These are phyloP conservation scores for Backusella luteola DNA, from an alignment of 192 early-diverging fungal species.

Conservation along the genomic window DNA sequence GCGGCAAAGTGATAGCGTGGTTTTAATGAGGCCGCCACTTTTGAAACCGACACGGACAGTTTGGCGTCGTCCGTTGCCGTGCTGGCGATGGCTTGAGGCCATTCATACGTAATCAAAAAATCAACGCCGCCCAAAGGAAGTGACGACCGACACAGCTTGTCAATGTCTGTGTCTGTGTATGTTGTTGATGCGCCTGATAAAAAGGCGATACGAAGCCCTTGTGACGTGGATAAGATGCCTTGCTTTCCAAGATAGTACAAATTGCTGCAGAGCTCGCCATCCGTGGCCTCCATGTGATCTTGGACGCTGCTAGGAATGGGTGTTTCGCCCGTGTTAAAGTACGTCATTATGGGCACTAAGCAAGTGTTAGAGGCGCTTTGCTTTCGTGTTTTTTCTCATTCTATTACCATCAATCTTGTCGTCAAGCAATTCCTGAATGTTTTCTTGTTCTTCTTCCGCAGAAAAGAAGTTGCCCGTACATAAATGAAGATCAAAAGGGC, in stretches of 20 bases:
- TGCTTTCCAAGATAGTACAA: constrained; percentile 66
- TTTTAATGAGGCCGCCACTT: constrained; percentile 48
- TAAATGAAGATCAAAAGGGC: constrained; percentile 84
- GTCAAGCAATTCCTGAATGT: constrained; percentile 52
- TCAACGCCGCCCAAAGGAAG: constrained; percentile 58
- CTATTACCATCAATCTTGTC: constrained; percentile 45
- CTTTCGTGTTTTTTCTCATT: not conserved
- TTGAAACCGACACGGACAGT: constrained; percentile 35
- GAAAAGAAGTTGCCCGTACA: constrained; percentile 83
- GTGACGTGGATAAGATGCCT: constrained; percentile 55
- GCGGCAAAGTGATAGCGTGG: constrained; percentile 91
- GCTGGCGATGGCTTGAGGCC: constrained; percentile 59
- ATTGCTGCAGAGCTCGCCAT: constrained; percentile 78
- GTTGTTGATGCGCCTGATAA: constrained; percentile 41
- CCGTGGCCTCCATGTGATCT: constrained; percentile 47
- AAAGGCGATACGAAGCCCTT: constrained; percentile 64
- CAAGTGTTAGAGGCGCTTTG: not conserved
- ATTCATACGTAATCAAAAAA: constrained; percentile 83
- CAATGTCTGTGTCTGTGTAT: constrained; percentile 36
- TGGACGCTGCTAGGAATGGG: constrained; percentile 56
- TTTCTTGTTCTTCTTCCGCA: constrained; percentile 42
- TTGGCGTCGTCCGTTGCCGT: constrained; percentile 7
- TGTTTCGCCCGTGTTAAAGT: constrained; percentile 57
- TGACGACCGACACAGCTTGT: constrained; percentile 28
- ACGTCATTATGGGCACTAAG: constrained; percentile 7